These are phyloP conservation scores for Luvunga scandens DNA, from an alignment of 345 rosid genomes.

Conservation along the genomic window DNA sequence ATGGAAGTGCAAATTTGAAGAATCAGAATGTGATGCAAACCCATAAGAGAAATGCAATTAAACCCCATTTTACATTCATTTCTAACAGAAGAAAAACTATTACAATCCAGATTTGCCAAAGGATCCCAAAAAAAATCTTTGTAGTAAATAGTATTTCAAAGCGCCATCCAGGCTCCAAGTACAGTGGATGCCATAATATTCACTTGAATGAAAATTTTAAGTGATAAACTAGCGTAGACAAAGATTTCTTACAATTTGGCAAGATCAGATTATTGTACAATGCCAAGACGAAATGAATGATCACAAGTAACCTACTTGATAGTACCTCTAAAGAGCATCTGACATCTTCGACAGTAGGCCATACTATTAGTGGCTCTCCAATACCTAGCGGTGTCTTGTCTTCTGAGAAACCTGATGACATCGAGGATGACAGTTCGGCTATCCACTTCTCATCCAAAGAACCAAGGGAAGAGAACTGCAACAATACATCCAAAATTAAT, in stretches of 20 bases:
- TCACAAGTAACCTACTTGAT: constrained; percentile 11
- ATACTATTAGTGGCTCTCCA: constrained; percentile 74
- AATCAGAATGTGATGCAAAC: neutral
- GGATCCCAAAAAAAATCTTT: neutral
- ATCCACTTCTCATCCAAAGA: constrained; percentile 95
- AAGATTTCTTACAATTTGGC: neutral
- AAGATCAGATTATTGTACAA: neutral
- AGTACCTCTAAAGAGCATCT: constrained; percentile 90
- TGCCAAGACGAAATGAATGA: neutral
- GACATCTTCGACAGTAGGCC: constrained; percentile 95
- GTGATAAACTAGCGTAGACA: neutral
- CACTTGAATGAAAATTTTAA: neutral
- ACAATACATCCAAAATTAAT: constrained; percentile 6
- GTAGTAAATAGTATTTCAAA: neutral
- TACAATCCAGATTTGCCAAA: neutral
- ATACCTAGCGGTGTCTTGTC: constrained; percentile 75
- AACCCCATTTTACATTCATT: neutral
- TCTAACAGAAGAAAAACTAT: neutral
- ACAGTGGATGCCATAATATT: neutral
- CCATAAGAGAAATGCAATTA: neutral
- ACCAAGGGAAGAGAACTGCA: constrained; percentile 95
- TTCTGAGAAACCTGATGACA: constrained; percentile 80
- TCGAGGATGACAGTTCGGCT: constrained; percentile 72
- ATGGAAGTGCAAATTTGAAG: neutral
- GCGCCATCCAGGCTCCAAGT: neutral